phyloP scores from a whole-genome alignment of 2,329 filamentous ascomycete species.

The Amauroascus niger region DNA sequence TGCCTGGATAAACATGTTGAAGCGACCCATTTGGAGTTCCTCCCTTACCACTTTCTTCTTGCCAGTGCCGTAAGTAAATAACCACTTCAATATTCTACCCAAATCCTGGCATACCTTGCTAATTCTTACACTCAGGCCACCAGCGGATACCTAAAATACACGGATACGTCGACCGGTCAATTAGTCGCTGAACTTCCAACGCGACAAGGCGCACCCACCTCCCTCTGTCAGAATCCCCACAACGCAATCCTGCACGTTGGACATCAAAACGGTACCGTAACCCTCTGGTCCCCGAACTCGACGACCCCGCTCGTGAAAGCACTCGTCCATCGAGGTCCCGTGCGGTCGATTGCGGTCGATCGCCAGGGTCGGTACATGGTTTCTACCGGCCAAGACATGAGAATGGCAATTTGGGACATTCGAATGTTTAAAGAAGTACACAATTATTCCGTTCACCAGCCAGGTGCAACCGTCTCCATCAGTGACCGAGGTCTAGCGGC shows the following conservation, averaged over 20 bases:
- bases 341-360: constrained; percentile 75
- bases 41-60: constrained; percentile 91
- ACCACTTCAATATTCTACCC: neutral
- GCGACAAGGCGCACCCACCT: constrained; percentile 69
- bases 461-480: constrained; percentile 74
- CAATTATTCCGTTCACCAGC: constrained; percentile 73
- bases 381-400: constrained; percentile 75
- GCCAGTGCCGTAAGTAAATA: constrained; percentile 60
- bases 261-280: constrained; percentile 90
- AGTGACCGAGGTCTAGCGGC: constrained; percentile 82
- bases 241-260: constrained; percentile 89
- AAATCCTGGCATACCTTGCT: neutral
- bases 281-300: constrained; percentile 90
- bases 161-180: constrained; percentile 87
- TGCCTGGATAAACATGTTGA: constrained; percentile 84
- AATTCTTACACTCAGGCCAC: constrained; percentile 47
- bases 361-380: constrained; percentile 93
- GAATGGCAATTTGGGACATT: constrained; percentile 94
- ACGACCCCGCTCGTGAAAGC: constrained; percentile 81
- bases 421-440: constrained; percentile 89
- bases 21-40: constrained; percentile 85
- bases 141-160: constrained; percentile 80
- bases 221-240: constrained; percentile 78
- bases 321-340: constrained; percentile 78
- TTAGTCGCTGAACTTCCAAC: constrained; percentile 79